Evolutionary conservation across 345 rosid species (phyloP).

Genomic region (Brassica juncea): DNA sequence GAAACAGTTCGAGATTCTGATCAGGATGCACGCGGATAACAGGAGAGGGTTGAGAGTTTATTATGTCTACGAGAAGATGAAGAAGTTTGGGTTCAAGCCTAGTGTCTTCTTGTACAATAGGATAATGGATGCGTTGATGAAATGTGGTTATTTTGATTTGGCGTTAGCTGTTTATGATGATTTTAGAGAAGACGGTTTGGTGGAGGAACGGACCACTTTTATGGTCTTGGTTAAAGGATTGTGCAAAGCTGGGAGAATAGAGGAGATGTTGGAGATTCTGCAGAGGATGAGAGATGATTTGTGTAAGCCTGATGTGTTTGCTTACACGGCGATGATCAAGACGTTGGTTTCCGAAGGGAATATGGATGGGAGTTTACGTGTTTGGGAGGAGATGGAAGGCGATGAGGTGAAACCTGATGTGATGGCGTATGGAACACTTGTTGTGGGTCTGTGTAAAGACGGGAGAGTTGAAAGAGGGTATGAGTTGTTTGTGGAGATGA

Average conservation of each 20-base stretch:
- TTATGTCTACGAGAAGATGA: conserved; percentile 87
- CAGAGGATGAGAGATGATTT: conserved; percentile 64
- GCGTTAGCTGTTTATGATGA: conserved; percentile 80
- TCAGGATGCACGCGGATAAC: conserved; percentile 87
- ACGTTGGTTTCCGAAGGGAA: conserved; percentile 63
- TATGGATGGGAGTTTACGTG: conserved; percentile 66
- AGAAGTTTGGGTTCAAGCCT: conserved; percentile 71
- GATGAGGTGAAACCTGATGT: conserved; percentile 81
- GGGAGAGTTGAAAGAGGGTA: conserved; percentile 54
- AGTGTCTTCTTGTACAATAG: conserved; percentile 74
- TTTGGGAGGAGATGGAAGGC: conserved; percentile 82
- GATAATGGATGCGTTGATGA: conserved; percentile 72
- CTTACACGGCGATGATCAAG: conserved; percentile 74
- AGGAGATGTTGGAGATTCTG: conserved; percentile 63
- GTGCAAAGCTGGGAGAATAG: conserved; percentile 65
- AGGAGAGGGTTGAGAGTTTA: conserved; percentile 78
- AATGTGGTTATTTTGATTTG: conserved; percentile 66
- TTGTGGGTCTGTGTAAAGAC: conserved; percentile 67
- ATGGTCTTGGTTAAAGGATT: conserved; percentile 81
- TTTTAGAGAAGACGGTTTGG: conserved; percentile 64
- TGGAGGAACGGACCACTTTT: conserved; percentile 74
- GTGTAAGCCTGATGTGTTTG: conserved; percentile 90
- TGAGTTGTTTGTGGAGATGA: conserved; percentile 75
- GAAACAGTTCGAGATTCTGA: conserved; percentile 89
- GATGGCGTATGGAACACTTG: conserved; percentile 74